Percentiles rank a stretch among this genome's conserved stretches.
Evolutionary conservation across 1,139 yeast species (phyloP).

Genomic region (Hyphopichia buzzinii): DNA sequence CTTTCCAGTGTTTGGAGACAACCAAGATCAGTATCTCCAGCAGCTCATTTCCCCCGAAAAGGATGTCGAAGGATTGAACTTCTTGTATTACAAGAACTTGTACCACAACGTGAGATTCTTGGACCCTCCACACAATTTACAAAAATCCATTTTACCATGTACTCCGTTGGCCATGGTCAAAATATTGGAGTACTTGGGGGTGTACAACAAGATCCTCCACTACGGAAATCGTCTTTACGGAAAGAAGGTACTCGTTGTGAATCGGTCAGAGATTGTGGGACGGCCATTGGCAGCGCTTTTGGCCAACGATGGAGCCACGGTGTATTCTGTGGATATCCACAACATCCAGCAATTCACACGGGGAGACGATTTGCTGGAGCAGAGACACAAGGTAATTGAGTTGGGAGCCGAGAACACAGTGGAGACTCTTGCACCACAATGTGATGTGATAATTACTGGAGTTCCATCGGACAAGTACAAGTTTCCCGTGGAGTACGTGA

Average conservation of each 20-base stretch:
- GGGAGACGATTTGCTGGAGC: slow-evolving; percentile 84
- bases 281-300: slow-evolving; percentile 93
- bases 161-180: slow-evolving; percentile 95
- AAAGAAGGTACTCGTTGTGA: slow-evolving; percentile 83
- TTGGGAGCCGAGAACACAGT: slow-evolving; percentile 47
- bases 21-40: slow-evolving; percentile 92
- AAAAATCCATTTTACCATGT: slow-evolving; percentile 90
- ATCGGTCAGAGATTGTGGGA: slow-evolving; percentile 95
- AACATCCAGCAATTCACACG: slow-evolving; percentile 89
- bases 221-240: slow-evolving; percentile 94
- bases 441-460: slow-evolving; percentile 94
- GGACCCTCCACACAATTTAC: slow-evolving; percentile 62
- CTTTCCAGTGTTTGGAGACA: slow-evolving; percentile 94
- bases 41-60: slow-evolving; percentile 84
- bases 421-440: slow-evolving; percentile 63
- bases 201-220: slow-evolving; percentile 75
- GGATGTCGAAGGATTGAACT: slow-evolving; percentile 95
- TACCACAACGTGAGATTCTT: slow-evolving; percentile 87
- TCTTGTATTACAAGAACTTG: slow-evolving; percentile 86
- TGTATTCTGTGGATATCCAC: slow-evolving; percentile 84
- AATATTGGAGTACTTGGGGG: slow-evolving; percentile 84
- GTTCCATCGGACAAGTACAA: slow-evolving; percentile 83
- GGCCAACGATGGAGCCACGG: slow-evolving; percentile 97
- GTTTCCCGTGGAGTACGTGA: slow-evolving; percentile 76
- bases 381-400: slow-evolving; percentile 81